phyloP scores from a whole-genome alignment of 331 rosid genomes.

The Cucumis variabilis region DNA sequence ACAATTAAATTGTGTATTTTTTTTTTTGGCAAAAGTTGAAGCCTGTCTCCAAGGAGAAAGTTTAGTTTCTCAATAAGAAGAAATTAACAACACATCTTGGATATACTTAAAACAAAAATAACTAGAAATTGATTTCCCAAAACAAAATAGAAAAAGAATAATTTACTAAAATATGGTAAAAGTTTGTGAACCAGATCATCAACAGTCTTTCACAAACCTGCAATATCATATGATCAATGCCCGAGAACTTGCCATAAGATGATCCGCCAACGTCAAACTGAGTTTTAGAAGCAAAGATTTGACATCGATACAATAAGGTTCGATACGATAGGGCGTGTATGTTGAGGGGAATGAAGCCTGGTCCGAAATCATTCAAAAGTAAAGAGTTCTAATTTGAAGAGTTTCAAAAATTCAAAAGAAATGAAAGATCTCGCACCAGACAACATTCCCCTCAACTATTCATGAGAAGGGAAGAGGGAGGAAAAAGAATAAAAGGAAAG shows the following conservation, averaged over 20 bases:
- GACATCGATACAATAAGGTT: background rate
- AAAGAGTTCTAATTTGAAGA: background rate
- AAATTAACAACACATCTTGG: background rate
- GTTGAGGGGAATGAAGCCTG: conserved; percentile 99
- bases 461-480: background rate
- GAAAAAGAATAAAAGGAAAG: background rate
- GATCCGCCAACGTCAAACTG: no score
- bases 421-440: conserved; percentile 32
- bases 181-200: background rate
- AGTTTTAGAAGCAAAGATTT: background rate
- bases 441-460: conserved; percentile 34
- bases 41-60: background rate
- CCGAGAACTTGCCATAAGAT: no score
- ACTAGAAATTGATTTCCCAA: background rate
- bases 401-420: background rate
- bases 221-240: background rate
- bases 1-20: no score
- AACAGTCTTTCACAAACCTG: background rate
- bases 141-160: no score
- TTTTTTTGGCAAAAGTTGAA: background rate
- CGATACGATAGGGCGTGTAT: background rate
- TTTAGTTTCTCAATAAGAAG: background rate
- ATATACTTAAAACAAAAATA: no score
- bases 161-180: background rate
- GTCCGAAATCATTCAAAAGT: conserved; percentile 64